Base-by-base conservation (phyloP, 495 filamentous ascomycete genomes). In the Xylaria venustula region DNA sequence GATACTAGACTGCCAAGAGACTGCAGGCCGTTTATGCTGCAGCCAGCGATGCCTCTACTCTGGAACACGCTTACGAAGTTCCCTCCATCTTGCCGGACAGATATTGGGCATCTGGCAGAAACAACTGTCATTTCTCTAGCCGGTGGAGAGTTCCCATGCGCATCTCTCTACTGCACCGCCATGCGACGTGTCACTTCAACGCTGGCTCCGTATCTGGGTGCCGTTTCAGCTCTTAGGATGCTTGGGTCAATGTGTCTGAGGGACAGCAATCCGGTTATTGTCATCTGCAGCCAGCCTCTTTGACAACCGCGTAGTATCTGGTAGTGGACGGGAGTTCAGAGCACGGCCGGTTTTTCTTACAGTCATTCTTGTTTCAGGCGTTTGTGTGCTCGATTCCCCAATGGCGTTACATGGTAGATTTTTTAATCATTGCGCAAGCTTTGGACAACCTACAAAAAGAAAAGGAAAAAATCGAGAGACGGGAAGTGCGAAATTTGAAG, bases 191-290 rank as follows among this genome's bases (percentile, higher is more conserved):
- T 61, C 58, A 54, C 30, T 23, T 36, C 37, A 48, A 28, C 50
- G 49, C 58, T 61, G 58, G 58, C 50, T 48, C 41, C 41, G 50
- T 20, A 37, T 37, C 36, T 47, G 28, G 40, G 48, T 37, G 26
- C 30, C 53, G 58, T 61, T 61, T 61, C 58, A 61, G 58, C 50
- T 61, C 58, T 26, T 37, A 26, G 19, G 48, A 25, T 58, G 57
- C 58, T 40, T 60, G 26, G 45, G 55, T 26, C 42, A 11, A 34
- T 55, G 52, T 45, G 52, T 52, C 40, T 42, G 22, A 22, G 41
- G 17, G 41, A 61, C 50, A 25, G 52, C 49, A 34, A 46, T 45
- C n/a, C 57, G 8, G 25, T 44, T 53, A 22, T 53, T 34, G 8
- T 41, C 34, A 23, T 41, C 50, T 37, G 9, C 50, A 0, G 9